A percentile compares a stretch with the other conserved stretches of the same genome.
These are phyloP conservation scores for Mortierella sp. DNA, from an alignment of 371 early-diverging fungal genomes.

Conservation along the genomic window DNA sequence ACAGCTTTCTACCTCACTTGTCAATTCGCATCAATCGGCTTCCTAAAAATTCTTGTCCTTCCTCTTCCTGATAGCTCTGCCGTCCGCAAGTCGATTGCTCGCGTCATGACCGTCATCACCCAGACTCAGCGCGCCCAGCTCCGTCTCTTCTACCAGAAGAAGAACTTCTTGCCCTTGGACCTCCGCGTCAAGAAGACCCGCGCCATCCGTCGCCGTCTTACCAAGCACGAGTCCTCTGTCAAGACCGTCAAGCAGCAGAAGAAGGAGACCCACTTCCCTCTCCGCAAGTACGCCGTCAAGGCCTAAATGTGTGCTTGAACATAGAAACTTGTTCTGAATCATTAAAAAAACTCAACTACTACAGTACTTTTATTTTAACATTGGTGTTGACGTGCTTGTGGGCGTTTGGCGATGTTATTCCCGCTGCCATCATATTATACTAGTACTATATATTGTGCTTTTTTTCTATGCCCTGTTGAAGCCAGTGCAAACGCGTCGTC, in stretches of 20 bases:
- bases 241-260: slow-evolving; percentile 86
- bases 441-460: background rate
- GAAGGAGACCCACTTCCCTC: slow-evolving; percentile 88
- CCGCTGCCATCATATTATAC: background rate
- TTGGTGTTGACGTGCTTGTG: background rate
- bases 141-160: slow-evolving; percentile 86
- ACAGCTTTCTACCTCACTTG: background rate
- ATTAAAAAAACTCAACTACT: background rate
- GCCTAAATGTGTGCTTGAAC: slow-evolving; percentile 66
- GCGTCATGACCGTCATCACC: slow-evolving; percentile 93
- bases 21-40: background rate
- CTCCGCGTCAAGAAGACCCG: slow-evolving; percentile 97
- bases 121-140: slow-evolving; percentile 89
- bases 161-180: slow-evolving; percentile 94
- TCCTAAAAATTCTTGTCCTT: background rate
- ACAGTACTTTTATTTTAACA: background rate
- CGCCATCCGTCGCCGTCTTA: slow-evolving; percentile 95
- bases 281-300: slow-evolving; percentile 88
- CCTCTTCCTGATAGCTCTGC: slow-evolving; percentile 62
- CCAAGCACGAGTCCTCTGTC: slow-evolving; percentile 75
- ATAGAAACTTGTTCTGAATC: background rate
- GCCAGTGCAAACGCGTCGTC: no score
- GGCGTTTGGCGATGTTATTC: background rate
- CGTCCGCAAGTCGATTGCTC: slow-evolving; percentile 93
- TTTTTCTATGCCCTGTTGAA: no score